Base-by-base conservation (phyloP, 306 rosid genomes). In the Lathyrus oleraceus region DNA sequence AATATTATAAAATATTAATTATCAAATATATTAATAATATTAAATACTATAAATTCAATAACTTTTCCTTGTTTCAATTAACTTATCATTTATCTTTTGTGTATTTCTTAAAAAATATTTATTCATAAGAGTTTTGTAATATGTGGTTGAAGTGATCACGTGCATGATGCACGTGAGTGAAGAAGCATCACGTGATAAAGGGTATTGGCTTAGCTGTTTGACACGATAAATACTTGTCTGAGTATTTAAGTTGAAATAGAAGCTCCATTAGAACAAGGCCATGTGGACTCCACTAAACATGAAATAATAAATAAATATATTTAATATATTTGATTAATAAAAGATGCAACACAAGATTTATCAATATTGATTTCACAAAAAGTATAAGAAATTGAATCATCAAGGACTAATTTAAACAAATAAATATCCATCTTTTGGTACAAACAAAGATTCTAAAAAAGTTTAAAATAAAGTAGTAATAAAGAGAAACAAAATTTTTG, bases 141-240 rank as follows among this genome's bases (percentile, higher is more conserved):
- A 30, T 30, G 28, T 48, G 27, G 58, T 52, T 52, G 45, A 43
- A 57, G 64, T 63, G 66, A 69, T 53, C 76, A 65, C 61, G 69
- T 56, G 77, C 62, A 65, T 57, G 2, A 42, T 71, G 77, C 75
- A 76, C 35, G 75, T 65, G 81, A 76, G 12, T 27, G 27, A 45
- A 40, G 67, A 8, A 14, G 20, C 10, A 5, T 61, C 28, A 73
- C 45, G 61, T 62, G 71, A 72, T 60, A 67, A 81, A 48, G 76
- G 32, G 64, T 39, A 51, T 48, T 48, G 70, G 48, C 85, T 73
- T 81, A 81, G 85, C 79, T 81, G 82, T 48, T 64, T 67, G 67
- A 8, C 73, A 73, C 51, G 62, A 72, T 81, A 36, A 73, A 35
- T 1, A 35, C 39, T 38, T 6, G 8, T 71, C 56, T 4, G 65